Base-by-base conservation (phyloP, 805 yeast species). In the Metschnikowia anglica region DNA sequence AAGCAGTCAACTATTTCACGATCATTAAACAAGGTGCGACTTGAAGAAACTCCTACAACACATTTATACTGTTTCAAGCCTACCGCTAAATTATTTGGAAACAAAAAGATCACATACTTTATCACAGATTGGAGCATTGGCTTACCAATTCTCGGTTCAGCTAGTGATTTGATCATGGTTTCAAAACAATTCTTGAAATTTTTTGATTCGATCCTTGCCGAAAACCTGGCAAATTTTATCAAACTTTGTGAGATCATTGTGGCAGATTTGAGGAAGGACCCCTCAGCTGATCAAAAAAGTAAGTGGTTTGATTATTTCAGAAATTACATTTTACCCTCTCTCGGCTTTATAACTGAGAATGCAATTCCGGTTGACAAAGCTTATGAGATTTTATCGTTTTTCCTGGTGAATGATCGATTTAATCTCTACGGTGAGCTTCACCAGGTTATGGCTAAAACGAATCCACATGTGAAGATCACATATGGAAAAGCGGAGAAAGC, bases 381-480 rank as follows among this genome's bases (percentile, higher is more conserved):
- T 0, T 88, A 65, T 54, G 60, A 66, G 6, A 54, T 88, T 0
- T 56, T 91, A 46, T 59, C 69, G 7, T 52, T 60, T 25, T 88
- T 74, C 55, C 68, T 88, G 2, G 56, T 79, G 27, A 85, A 84
- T 39, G 73, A 72, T 43, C 72, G 97, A 36, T 90, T 77, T 61
- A 80, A 83, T 44, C 61, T 91, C 15, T 90, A 90, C 59, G 93
- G 95, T 28, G 96, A 89, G 52, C 73, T 88, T 58, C 71, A 76
- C 39, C 75, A 73, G 26, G 79, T 75, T 3, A 60, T 79, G 3
- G 70, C 82, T 3, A 84, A 84, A 53, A 78, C 73, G 44, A 68
- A 74, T 42, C 69, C 79, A 0, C 68, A 69, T 15, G 70, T 86
- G 5, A 83, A 80, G 48, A 64, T 81, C 20, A 80, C 83, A 4